Conservation (phyloP, 306 rosid species). For the Cicer cuneatum region DNA sequence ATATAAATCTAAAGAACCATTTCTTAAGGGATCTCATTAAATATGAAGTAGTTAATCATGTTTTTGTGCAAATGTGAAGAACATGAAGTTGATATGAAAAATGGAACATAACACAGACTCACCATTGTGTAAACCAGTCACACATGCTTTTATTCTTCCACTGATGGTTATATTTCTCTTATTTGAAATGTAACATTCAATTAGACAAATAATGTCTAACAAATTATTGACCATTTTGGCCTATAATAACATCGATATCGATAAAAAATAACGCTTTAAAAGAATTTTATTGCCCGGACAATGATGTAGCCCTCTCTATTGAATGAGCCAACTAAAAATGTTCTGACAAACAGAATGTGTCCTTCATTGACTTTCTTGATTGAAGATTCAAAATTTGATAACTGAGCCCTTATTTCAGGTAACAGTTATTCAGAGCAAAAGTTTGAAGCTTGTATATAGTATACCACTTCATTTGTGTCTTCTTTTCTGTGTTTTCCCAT, state of each 20-base stretch:
- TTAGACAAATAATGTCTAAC: conserved; percentile 27
- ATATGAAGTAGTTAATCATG: too few species aligned
- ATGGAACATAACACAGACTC: background rate
- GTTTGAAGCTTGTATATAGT: conserved; percentile 30
- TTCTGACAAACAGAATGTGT: conserved; percentile 24
- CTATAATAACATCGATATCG: background rate
- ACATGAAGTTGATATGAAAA: too few species aligned
- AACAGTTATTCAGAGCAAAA: conserved; percentile 36
- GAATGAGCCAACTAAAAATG: conserved; percentile 33
- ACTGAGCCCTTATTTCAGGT: conserved; percentile 32
- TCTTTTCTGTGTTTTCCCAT: conserved; percentile 32
- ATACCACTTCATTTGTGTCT: background rate
- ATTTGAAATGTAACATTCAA: conserved; percentile 37
- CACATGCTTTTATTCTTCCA: conserved; percentile 8
- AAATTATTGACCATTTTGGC: conserved; percentile 34
- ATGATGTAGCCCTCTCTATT: conserved; percentile 15
- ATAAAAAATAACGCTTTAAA: conserved; percentile 3
- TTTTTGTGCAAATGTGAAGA: too few species aligned
- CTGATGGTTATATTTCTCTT: conserved; percentile 3
- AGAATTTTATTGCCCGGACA: conserved; percentile 33
- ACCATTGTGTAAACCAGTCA: background rate
- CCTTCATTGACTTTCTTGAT: conserved; percentile 31
- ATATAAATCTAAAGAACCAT: too few species aligned
- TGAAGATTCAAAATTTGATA: conserved; percentile 47
- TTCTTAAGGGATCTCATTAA: too few species aligned